These are phyloP conservation scores for Mycena maculata DNA, from an alignment of 768 basidiomycete species.

Conservation along the genomic window DNA sequence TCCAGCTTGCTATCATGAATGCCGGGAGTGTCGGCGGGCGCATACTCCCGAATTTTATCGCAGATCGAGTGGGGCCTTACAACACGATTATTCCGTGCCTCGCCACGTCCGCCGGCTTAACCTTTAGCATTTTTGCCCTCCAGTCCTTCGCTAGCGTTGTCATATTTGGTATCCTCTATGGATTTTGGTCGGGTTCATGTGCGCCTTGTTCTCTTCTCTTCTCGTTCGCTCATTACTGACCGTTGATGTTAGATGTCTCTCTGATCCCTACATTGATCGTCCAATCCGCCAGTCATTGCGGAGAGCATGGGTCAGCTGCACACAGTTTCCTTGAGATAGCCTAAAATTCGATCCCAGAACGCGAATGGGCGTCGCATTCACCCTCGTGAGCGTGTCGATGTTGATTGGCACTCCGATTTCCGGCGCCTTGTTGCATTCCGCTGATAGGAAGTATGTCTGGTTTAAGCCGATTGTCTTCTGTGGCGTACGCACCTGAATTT, in stretches of 20 bases:
- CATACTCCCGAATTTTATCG: conserved; percentile 25
- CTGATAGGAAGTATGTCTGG: conserved; percentile 46
- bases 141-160: conserved; percentile 2
- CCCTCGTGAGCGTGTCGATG: conserved; percentile 57
- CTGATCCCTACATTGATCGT: conserved; percentile 54
- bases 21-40: conserved; percentile 27
- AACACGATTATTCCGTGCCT: conserved; percentile 29
- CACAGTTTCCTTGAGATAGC: neutral
- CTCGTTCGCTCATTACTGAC: neutral
- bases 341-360: conserved; percentile 42
- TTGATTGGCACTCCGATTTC: conserved; percentile 62
- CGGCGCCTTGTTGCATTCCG: conserved; percentile 54
- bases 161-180: conserved; percentile 19
- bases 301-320: conserved; percentile 50
- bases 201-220: neutral
- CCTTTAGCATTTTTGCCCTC: conserved; percentile 24
- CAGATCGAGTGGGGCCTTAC: conserved; percentile 30
- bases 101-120: conserved; percentile 13
- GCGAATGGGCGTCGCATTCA: conserved; percentile 62
- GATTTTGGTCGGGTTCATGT: conserved; percentile 32
- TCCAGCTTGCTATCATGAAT: conserved; percentile 26
- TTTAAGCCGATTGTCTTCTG: conserved; percentile 54
- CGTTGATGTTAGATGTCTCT: conserved; percentile 48
- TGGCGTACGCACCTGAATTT: conserved; percentile 45
- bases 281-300: conserved; percentile 48